phyloP scores from a whole-genome alignment of 805 yeast species.

The Candida endomychidarum region DNA sequence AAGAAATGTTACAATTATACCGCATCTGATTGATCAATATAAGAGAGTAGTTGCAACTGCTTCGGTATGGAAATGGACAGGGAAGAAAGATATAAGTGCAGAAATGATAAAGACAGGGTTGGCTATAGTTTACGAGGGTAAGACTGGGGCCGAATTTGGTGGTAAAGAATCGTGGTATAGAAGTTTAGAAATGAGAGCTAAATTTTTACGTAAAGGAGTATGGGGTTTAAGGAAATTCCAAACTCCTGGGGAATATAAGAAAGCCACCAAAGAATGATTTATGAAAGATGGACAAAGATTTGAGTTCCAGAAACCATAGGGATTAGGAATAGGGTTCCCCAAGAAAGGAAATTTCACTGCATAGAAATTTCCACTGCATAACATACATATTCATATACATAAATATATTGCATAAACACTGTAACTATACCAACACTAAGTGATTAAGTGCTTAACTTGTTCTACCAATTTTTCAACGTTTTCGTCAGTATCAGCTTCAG shows the following conservation, averaged over 20 bases:
- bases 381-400: no score
- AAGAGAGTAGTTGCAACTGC: constrained; percentile 84
- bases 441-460: constrained; percentile 12
- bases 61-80: constrained; percentile 54
- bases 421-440: no score
- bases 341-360: no score
- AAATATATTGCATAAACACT: no score
- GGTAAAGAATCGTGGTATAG: constrained; percentile 64
- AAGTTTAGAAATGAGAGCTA: constrained; percentile 60
- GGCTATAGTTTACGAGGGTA: constrained; percentile 86
- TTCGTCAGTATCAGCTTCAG: constrained; percentile 65
- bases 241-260: constrained; percentile 83
- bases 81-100: constrained; percentile 76
- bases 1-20: constrained; percentile 68
- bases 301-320: no score
- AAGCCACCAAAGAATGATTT: constrained; percentile 25
- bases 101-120: constrained; percentile 85
- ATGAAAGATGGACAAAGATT: neutral
- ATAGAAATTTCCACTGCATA: no score
- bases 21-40: constrained; percentile 84
- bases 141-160: constrained; percentile 80
- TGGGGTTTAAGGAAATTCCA: constrained; percentile 58
- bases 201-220: constrained; percentile 56
- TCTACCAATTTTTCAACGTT: constrained; percentile 29
- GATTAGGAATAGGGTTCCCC: constrained; percentile 7